Base-by-base conservation (phyloP, 257 asterid genomes). In the Leonotis leonurus region DNA sequence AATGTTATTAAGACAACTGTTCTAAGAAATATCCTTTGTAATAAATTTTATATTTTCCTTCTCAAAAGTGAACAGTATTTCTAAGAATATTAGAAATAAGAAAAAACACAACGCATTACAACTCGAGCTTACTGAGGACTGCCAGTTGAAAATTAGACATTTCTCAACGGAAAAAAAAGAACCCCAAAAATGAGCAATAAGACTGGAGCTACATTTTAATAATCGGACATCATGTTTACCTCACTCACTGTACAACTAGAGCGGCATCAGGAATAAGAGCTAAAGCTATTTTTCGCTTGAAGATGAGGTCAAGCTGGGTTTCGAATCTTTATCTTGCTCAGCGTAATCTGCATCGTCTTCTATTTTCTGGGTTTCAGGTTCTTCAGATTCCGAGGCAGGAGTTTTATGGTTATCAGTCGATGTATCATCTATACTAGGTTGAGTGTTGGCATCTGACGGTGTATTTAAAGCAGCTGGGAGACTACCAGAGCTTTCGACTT, bases 211-310 rank as follows among this genome's bases (percentile, higher is more conserved):
- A 65, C 71, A 67, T 64, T 72, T 56, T 66, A 67, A 67, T 43
- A 55, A 75, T 70, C 53, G 53, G 61, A 70, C 61, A 74, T 65
- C 48, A 74, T 72, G 68, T 64, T 76, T 89, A 83, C 90, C 92
- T 86, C 77, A n/a, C n/a, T n/a, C n/a, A 60, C 79, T 86, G 74
- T 81, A 84, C 86, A 81, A 64, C 84, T 81, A 37, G 64, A 81
- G 80, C 83, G 65, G 58, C 71, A 37, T 45, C 65, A 29, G 60
- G 74, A 70, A 62, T 68, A 57, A 56, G 33, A 71, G 39, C 71
- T 62, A 66, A 59, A 67, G 71, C 61, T 67, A 74, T 45, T 64
- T n/a, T 43, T 79, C 78, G 55, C 66, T 67, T 29, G 83, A n/a
- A n/a, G n/a, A n/a, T n/a, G n/a, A n/a, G n/a, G n/a, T n/a, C n/a